These are phyloP conservation scores for Sodiomyces alkalinus DNA, from an alignment of 2,329 filamentous ascomycete species.

Conservation along the genomic window DNA sequence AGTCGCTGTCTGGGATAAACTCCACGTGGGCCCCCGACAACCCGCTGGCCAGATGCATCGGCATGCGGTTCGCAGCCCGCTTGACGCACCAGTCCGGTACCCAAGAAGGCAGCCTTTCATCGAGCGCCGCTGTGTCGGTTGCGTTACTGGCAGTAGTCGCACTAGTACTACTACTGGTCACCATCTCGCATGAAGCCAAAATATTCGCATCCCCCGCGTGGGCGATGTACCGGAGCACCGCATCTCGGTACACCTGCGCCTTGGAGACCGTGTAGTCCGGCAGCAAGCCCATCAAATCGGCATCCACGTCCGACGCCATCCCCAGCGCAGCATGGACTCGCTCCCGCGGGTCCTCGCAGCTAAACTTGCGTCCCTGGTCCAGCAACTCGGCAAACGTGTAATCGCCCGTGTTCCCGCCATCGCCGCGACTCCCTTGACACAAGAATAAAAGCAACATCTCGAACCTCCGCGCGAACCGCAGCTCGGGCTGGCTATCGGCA, in stretches of 20 bases:
- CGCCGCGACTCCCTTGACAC: neutral
- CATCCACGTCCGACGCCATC: constrained; percentile 7
- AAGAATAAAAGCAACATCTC: constrained; percentile 1
- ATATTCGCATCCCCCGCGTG: constrained; percentile 1
- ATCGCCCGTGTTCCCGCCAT: neutral
- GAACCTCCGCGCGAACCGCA: constrained; percentile 1
- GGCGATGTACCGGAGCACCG: constrained; percentile 1
- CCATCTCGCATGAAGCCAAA: constrained; percentile 1
- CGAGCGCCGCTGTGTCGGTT: too few species aligned
- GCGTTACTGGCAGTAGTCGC: too few species aligned
- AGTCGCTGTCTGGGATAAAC: neutral
- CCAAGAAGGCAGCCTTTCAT: constrained; percentile 10
- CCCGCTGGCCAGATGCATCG: constrained; percentile 1
- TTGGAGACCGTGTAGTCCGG: constrained; percentile 2
- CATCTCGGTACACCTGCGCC: constrained; percentile 3
- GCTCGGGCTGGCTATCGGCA: constrained; percentile 1
- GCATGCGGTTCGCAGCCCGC: constrained; percentile 1
- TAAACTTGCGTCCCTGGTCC: constrained; percentile 5
- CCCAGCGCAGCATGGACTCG: constrained; percentile 6
- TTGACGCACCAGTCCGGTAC: constrained; percentile 9
- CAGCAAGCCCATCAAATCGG: constrained; percentile 2
- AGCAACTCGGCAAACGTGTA: constrained; percentile 1
- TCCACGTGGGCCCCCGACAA: neutral
- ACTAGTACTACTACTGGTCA: neutral
- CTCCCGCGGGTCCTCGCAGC: constrained; percentile 7